Base-by-base conservation (phyloP, 352 stramenopile species). In the Phytophthora constricta region DNA sequence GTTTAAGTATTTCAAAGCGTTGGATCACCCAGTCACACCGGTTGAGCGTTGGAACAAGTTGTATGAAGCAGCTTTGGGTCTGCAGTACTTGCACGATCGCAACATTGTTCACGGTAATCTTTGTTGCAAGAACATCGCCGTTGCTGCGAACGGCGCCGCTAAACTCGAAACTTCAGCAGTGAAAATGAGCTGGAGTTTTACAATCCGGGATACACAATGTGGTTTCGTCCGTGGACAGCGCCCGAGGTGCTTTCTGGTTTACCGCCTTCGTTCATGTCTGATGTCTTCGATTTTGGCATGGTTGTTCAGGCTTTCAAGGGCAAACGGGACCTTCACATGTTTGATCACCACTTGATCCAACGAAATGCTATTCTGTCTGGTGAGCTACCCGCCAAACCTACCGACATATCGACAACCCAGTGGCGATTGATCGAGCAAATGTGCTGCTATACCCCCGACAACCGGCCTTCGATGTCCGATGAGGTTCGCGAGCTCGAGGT, bases 81-180 rank as follows among this genome's bases (percentile, higher is more conserved):
- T 79, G 11, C 53, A 71, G 10, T 76, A 81, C 34, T 37, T 81
- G 7, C 73, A 79, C 27, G 46, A 74, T 5, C 54, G 59, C 0
- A 53, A 59, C 14, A 51, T 74, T 2, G 23, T 77, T 3, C 58
- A 81, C 19, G 62, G 66, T 5, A 33, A 23, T 37, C 20, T 76
- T 23, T 41, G 23, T 1, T 20, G 14, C 19, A n/a, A 62, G 9
- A 76, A 25, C 5, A 53, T 77, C 13, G 14, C 39, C 0, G 16
- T 76, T 26, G 45, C 20, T 8, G 28, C 19, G 11, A 69, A 70
- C 27, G 62, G 68, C 17, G 26, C 41, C 0, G 45, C 57, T 14
- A 71, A 75, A 20, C 26, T 70, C 5, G 26, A 22, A 23, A 57
- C 11, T 68, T 67, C 19, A 45, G 43, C 4, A 28, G 23, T 5